Evolutionary conservation across 768 basidiomycete species (phyloP).

Genomic region (Calocera cornea): DNA sequence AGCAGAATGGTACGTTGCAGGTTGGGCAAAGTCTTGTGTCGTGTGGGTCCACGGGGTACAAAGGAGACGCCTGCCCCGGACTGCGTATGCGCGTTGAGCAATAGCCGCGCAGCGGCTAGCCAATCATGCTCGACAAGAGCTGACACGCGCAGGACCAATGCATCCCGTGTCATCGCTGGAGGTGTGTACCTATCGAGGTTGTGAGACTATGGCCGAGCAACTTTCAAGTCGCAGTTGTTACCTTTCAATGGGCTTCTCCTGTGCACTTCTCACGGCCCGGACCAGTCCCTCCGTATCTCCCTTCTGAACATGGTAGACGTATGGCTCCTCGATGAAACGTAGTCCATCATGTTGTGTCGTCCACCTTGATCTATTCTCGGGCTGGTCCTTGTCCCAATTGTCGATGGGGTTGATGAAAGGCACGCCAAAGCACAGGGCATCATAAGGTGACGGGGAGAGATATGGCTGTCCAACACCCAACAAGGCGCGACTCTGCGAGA

Average conservation of each 20-base stretch:
- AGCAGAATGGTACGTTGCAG: too few species aligned
- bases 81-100: neutral
- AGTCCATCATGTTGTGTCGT: slow-evolving; percentile 18
- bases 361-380: slow-evolving; percentile 18
- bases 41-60: too few species aligned
- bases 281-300: slow-evolving; percentile 12
- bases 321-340: slow-evolving; percentile 15
- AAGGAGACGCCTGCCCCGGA: too few species aligned
- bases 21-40: too few species aligned
- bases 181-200: slow-evolving; percentile 8
- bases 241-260: slow-evolving; percentile 14
- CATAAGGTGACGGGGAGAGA: slow-evolving; percentile 13
- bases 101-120: neutral
- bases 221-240: slow-evolving; percentile 9
- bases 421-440: slow-evolving; percentile 15
- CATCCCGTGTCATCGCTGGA: slow-evolving; percentile 1
- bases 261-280: slow-evolving; percentile 12
- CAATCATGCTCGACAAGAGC: slow-evolving; percentile 10
- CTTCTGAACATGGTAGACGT: slow-evolving; percentile 18
- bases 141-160: slow-evolving; percentile 4
- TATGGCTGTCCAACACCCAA: slow-evolving; percentile 11
- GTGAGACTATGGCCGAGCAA: neutral
- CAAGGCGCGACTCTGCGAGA: slow-evolving; percentile 9
- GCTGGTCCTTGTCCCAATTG: slow-evolving; percentile 16
- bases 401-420: slow-evolving; percentile 24